Evolutionary conservation across 2,329 filamentous ascomycete genomes (phyloP).

Genomic region (Hirsutella minnesotensis): DNA sequence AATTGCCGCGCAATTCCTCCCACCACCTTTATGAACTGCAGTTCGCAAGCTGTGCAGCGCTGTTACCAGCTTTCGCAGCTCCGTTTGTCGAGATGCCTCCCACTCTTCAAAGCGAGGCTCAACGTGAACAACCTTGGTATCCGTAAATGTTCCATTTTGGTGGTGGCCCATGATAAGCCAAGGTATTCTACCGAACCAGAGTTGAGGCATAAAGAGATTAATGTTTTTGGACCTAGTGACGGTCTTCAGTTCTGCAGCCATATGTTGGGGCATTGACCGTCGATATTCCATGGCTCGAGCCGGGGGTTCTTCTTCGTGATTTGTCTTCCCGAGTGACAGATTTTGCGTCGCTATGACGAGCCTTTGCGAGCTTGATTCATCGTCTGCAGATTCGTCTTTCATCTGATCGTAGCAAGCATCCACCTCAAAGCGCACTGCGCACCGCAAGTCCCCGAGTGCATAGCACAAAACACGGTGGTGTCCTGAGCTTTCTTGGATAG

Average conservation of each 20-base stretch:
- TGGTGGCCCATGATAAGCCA: conserved; percentile 12
- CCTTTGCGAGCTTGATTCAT: neutral
- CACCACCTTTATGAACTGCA: neutral
- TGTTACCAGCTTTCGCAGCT: neutral
- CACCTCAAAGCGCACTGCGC: neutral
- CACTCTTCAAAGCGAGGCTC: neutral
- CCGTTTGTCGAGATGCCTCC: neutral
- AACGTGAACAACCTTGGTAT: neutral
- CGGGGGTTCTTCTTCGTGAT: neutral
- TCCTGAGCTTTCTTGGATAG: neutral
- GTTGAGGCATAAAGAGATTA: conserved; percentile 8
- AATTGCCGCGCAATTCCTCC: neutral
- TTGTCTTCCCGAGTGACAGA: neutral
- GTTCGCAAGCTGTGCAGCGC: neutral
- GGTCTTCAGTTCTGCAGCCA: neutral
- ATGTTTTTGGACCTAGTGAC: neutral
- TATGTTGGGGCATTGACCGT: neutral
- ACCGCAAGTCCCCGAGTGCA: neutral
- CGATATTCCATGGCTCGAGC: neutral
- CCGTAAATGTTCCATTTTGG: conserved; percentile 1
- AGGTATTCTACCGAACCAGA: conserved; percentile 17
- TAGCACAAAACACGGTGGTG: neutral
- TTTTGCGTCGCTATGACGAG: neutral
- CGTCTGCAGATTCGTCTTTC: neutral
- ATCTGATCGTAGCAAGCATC: neutral